Percentiles rank a stretch among this genome's conserved stretches.
These are phyloP conservation scores for Suillus brevipes DNA, from an alignment of 768 basidiomycete genomes.

Conservation along the genomic window DNA sequence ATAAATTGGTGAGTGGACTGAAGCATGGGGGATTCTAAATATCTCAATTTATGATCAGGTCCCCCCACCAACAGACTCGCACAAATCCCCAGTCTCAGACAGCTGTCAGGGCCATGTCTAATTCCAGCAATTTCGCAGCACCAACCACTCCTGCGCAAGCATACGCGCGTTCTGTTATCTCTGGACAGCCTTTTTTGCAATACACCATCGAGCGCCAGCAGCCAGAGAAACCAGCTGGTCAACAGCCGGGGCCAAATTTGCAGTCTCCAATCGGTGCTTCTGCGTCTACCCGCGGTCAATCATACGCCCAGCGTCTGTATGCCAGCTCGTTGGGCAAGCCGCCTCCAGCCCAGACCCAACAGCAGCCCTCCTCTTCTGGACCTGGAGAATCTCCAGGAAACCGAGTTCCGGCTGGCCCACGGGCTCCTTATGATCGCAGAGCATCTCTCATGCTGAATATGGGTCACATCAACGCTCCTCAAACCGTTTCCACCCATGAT, in stretches of 20 bases:
- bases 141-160: conserved; percentile 24
- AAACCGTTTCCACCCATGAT: conserved; percentile 12
- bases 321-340: conserved; percentile 37
- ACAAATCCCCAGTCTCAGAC: background rate
- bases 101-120: background rate
- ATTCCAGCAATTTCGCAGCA: background rate
- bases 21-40: no score
- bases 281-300: conserved; percentile 20
- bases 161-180: conserved; percentile 16
- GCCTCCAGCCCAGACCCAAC: conserved; percentile 7
- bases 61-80: background rate
- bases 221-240: background rate
- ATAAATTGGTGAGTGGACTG: background rate
- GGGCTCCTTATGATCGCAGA: background rate
- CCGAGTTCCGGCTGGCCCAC: background rate
- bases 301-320: conserved; percentile 45
- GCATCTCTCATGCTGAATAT: background rate
- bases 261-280: conserved; percentile 8
- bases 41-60: background rate
- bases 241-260: conserved; percentile 6
- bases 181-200: conserved; percentile 15
- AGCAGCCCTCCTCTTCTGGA: conserved; percentile 1
- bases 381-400: background rate
- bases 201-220: conserved; percentile 23
- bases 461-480: background rate